phyloP scores from a whole-genome alignment of 2,329 filamentous ascomycete genomes.

The Paraphoma sp. region DNA sequence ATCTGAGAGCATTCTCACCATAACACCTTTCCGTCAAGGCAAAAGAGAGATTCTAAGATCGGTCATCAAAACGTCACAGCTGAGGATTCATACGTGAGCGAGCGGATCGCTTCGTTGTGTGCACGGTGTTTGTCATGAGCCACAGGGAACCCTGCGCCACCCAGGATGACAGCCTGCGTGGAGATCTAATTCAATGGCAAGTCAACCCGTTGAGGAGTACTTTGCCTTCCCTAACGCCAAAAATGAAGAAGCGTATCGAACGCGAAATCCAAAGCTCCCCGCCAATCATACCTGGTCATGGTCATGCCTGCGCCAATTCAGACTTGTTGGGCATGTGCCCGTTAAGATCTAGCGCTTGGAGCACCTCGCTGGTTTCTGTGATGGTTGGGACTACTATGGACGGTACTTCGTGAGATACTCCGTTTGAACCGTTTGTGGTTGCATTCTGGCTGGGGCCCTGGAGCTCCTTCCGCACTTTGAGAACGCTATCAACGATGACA shows the following conservation, averaged over 20 bases:
- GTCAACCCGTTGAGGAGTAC: not conserved
- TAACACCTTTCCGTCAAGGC: too few relatives aligned
- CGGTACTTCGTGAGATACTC: constrained; percentile 10
- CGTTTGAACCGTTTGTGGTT: constrained; percentile 1
- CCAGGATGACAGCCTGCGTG: not conserved
- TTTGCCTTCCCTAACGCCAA: not conserved
- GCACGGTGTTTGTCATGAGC: not conserved
- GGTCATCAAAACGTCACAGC: too few relatives aligned
- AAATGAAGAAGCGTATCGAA: not conserved
- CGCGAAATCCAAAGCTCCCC: not conserved
- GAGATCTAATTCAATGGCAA: not conserved
- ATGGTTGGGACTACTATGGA: constrained; percentile 8
- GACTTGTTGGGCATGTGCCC: not conserved
- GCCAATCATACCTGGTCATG: not conserved
- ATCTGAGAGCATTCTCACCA: too few relatives aligned
- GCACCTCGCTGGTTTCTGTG: constrained; percentile 3
- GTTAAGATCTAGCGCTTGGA: not conserved
- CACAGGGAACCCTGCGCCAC: not conserved
- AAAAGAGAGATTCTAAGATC: too few relatives aligned
- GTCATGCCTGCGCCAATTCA: not conserved
- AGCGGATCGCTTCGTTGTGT: not conserved
- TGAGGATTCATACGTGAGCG: too few relatives aligned
- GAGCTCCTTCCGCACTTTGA: constrained; percentile 89
- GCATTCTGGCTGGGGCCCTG: constrained; percentile 54
- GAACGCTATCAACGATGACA: constrained; percentile 94